Evolutionary conservation across 2,329 filamentous ascomycete species (phyloP).

Genomic region (Mycosphaerella sp.): DNA sequence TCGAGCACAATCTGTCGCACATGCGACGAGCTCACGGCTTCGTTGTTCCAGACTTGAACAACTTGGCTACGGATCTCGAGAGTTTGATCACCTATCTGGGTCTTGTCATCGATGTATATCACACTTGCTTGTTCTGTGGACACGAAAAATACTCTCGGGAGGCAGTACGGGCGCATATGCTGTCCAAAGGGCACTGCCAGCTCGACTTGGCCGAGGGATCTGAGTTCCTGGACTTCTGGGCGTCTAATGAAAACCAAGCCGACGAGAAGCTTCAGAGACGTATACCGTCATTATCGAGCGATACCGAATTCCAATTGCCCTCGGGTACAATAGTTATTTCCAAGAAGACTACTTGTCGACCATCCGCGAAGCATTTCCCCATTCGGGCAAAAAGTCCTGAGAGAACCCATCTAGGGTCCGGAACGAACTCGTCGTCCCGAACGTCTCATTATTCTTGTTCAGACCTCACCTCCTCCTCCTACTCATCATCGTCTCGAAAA

Average conservation of each 20-base stretch:
- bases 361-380: not conserved
- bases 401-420: not conserved
- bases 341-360: constrained; percentile 1
- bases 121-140: constrained; percentile 49
- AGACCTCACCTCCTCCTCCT: not conserved
- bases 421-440: not conserved
- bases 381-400: constrained; percentile 3
- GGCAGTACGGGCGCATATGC: constrained; percentile 49
- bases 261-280: not conserved
- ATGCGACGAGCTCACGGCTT: constrained; percentile 48
- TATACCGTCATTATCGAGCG: not conserved
- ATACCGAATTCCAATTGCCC: constrained; percentile 10
- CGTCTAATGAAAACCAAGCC: not conserved
- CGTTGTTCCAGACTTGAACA: constrained; percentile 15
- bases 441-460: not conserved
- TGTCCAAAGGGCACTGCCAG: constrained; percentile 44
- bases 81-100: constrained; percentile 46
- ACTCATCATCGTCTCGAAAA: not conserved
- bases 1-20: constrained; percentile 41
- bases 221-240: constrained; percentile 20
- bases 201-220: constrained; percentile 15
- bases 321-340: constrained; percentile 12
- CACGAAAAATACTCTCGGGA: constrained; percentile 39
- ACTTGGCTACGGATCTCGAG: constrained; percentile 43
- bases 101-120: constrained; percentile 44